These are phyloP conservation scores for Rhododendron ovatum DNA, from an alignment of 148 eudicot genomes.

Conservation along the genomic window DNA sequence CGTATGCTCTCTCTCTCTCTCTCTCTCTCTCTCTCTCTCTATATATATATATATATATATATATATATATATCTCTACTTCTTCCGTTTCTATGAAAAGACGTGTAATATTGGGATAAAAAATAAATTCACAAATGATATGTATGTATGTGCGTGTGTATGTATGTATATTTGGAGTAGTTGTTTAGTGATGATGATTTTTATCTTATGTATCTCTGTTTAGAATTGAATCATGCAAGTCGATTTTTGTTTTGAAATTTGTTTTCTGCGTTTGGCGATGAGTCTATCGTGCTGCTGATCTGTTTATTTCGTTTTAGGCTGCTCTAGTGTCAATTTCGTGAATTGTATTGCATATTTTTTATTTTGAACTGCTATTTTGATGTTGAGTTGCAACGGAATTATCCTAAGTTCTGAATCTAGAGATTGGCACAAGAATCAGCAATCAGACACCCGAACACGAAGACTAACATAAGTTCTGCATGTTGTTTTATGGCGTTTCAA, in stretches of 20 bases:
- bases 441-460: neutral
- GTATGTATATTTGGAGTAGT: neutral
- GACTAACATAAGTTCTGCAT: too few relatives aligned
- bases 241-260: neutral
- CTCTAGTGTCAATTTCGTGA: neutral
- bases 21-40: neutral
- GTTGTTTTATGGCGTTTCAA: neutral
- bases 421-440: neutral
- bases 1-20: neutral
- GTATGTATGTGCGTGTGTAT: neutral
- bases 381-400: neutral
- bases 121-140: too few relatives aligned
- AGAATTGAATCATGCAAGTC: neutral
- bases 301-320: neutral
- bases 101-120: too few relatives aligned
- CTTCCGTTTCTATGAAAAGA: too few relatives aligned
- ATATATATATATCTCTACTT: too few relatives aligned
- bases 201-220: neutral
- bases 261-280: neutral
- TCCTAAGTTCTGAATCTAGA: neutral
- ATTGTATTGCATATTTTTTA: neutral
- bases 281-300: constrained; percentile 1
- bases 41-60: neutral
- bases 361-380: neutral
- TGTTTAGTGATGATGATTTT: neutral